phyloP scores from a whole-genome alignment of 192 early-diverging fungal species.

The Coemansia sp. region DNA sequence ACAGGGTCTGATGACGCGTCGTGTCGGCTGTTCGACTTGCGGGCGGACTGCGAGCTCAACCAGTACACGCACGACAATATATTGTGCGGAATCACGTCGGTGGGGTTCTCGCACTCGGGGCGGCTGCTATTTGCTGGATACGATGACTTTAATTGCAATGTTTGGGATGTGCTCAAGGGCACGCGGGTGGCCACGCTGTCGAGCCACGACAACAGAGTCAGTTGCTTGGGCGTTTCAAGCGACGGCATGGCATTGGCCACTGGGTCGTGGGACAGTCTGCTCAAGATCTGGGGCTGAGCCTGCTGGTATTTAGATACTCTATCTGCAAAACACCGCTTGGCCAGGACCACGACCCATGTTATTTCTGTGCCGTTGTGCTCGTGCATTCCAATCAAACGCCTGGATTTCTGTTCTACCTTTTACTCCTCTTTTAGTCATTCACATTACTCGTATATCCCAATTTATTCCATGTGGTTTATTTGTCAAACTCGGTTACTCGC shows the following conservation, averaged over 20 bases:
- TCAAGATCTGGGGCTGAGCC: slow-evolving; percentile 77
- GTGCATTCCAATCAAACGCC: neutral
- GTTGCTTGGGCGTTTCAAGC: slow-evolving; percentile 92
- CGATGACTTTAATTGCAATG: slow-evolving; percentile 99
- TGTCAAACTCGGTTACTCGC: slow-evolving; percentile 44
- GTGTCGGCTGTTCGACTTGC: slow-evolving; percentile 95
- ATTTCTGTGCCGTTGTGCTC: too few species aligned
- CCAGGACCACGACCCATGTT: too few species aligned
- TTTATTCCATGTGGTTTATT: slow-evolving; percentile 2
- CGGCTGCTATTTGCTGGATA: slow-evolving; percentile 97
- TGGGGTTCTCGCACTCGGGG: slow-evolving; percentile 96
- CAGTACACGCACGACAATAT: slow-evolving; percentile 99
- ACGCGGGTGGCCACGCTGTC: slow-evolving; percentile 91
- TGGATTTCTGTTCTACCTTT: neutral
- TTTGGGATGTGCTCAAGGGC: slow-evolving; percentile 98
- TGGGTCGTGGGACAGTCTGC: slow-evolving; percentile 96
- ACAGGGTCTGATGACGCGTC: slow-evolving; percentile 98
- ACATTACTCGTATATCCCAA: neutral
- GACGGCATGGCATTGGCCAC: slow-evolving; percentile 99
- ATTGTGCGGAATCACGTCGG: slow-evolving; percentile 96
- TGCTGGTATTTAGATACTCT: neutral
- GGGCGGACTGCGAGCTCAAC: slow-evolving; percentile 97
- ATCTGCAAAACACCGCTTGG: neutral
- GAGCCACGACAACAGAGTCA: slow-evolving; percentile 95
- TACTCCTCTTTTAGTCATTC: neutral